Conservation (phyloP, 2,329 filamentous ascomycete species). For the Aspergillus pseudoviridinutans region DNA sequence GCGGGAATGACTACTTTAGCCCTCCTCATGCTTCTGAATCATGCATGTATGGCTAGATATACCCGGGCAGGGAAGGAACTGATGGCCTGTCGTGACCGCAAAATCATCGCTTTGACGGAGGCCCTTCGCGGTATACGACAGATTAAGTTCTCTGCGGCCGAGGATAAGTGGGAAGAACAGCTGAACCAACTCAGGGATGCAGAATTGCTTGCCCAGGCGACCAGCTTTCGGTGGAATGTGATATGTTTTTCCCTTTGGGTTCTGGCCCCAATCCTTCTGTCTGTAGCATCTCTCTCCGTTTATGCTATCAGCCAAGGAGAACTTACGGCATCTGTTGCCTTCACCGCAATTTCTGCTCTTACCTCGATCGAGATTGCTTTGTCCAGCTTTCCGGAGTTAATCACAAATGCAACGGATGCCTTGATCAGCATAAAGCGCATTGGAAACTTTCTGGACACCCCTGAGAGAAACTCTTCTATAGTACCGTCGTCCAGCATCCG, state of each 20-base stretch:
- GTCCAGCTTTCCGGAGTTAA: conserved; percentile 67
- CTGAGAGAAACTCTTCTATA: conserved; percentile 55
- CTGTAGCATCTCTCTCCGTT: conserved; percentile 65
- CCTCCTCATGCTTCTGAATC: conserved; percentile 63
- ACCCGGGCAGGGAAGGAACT: conserved; percentile 61
- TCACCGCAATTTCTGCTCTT: conserved; percentile 71
- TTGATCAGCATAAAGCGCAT: conserved; percentile 70
- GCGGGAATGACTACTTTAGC: conserved; percentile 62
- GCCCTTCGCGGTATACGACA: conserved; percentile 73
- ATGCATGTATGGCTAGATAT: conserved; percentile 62
- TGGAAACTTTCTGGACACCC: conserved; percentile 65
- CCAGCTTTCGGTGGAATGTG: conserved; percentile 43
- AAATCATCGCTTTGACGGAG: conserved; percentile 69
- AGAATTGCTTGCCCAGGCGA: neutral
- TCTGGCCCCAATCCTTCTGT: conserved; percentile 66
- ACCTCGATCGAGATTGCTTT: conserved; percentile 68
- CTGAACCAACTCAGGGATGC: conserved; percentile 59
- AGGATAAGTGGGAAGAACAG: conserved; percentile 66
- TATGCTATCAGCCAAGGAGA: conserved; percentile 63
- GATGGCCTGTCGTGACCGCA: conserved; percentile 72
- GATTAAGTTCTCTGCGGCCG: conserved; percentile 76
- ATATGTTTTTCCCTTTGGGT: conserved; percentile 69
- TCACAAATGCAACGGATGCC: conserved; percentile 66
- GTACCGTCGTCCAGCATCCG: conserved; percentile 57
- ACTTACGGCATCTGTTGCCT: conserved; percentile 69